Conservation (phyloP, 1,139 yeast species). For the Debaryomyces sp. region DNA sequence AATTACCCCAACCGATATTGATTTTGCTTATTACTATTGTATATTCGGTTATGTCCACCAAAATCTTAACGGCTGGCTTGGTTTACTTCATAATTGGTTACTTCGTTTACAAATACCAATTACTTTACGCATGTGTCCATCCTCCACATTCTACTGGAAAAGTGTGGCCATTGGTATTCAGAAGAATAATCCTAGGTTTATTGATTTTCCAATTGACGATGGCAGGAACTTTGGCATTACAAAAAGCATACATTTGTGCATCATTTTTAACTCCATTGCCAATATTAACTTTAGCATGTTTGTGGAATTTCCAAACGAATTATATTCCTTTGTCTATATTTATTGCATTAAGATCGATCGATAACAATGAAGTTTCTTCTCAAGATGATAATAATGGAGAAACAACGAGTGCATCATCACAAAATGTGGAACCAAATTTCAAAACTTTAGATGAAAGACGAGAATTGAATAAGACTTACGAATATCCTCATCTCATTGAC, state of each 20-base stretch:
- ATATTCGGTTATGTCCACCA: slow-evolving; percentile 66
- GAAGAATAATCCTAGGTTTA: slow-evolving; percentile 60
- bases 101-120: slow-evolving; percentile 66
- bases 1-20: slow-evolving; percentile 65
- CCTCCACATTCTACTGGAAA: slow-evolving; percentile 74
- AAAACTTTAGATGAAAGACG: slow-evolving; percentile 67
- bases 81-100: slow-evolving; percentile 64
- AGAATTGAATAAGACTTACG: slow-evolving; percentile 68
- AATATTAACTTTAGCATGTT: slow-evolving; percentile 60
- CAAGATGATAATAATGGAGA: slow-evolving; percentile 21
- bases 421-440: slow-evolving; percentile 5
- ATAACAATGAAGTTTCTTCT: slow-evolving; percentile 19
- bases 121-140: slow-evolving; percentile 67
- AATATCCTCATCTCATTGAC: slow-evolving; percentile 71
- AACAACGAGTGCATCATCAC: slow-evolving; percentile 9
- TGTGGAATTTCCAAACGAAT: slow-evolving; percentile 82
- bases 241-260: slow-evolving; percentile 77
- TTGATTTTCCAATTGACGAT: slow-evolving; percentile 79
- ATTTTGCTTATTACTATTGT: slow-evolving; percentile 62
- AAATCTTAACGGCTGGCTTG: slow-evolving; percentile 64
- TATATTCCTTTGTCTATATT: slow-evolving; percentile 80
- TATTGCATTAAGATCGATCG: slow-evolving; percentile 72
- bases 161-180: slow-evolving; percentile 68
- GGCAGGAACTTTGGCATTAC: slow-evolving; percentile 84
- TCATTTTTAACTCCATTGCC: slow-evolving; percentile 76